These are phyloP conservation scores for Epichloe aotearoae DNA, from an alignment of 2,329 filamentous ascomycete species.

Conservation along the genomic window DNA sequence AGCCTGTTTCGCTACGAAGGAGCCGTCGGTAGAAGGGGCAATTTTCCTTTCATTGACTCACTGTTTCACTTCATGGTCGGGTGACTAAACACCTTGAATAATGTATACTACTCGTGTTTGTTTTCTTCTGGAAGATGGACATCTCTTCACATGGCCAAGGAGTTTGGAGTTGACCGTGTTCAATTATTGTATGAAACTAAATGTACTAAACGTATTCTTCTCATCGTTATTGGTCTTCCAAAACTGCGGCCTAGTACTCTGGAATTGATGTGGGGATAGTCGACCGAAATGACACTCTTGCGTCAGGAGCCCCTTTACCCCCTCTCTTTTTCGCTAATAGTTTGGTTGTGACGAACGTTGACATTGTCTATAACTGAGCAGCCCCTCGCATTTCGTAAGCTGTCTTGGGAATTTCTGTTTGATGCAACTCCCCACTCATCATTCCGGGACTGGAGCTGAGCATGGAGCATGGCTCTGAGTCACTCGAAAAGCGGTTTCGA, in stretches of 20 bases:
- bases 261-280: constrained; percentile 1
- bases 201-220: constrained; percentile 8
- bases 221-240: constrained; percentile 6
- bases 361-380: neutral
- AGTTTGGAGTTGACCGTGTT: constrained; percentile 3
- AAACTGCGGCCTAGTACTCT: constrained; percentile 1
- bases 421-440: neutral
- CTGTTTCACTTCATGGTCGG: too few relatives aligned
- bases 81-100: too few relatives aligned
- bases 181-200: constrained; percentile 3
- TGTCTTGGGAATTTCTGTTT: neutral
- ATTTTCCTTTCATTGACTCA: too few relatives aligned
- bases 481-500: constrained; percentile 7
- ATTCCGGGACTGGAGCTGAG: neutral
- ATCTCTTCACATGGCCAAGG: neutral
- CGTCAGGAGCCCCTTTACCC: neutral
- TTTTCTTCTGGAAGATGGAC: neutral
- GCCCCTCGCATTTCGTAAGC: neutral
- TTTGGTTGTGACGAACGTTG: neutral
- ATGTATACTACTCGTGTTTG: neutral
- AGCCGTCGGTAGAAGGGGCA: neutral
- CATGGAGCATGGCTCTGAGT: constrained; percentile 1
- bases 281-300: neutral
- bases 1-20: neutral
- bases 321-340: neutral